Evolutionary conservation across 2,329 filamentous ascomycete genomes (phyloP), one percentile per base, ranked within the genome.

Genomic region (Fusarium sp.): DNA sequence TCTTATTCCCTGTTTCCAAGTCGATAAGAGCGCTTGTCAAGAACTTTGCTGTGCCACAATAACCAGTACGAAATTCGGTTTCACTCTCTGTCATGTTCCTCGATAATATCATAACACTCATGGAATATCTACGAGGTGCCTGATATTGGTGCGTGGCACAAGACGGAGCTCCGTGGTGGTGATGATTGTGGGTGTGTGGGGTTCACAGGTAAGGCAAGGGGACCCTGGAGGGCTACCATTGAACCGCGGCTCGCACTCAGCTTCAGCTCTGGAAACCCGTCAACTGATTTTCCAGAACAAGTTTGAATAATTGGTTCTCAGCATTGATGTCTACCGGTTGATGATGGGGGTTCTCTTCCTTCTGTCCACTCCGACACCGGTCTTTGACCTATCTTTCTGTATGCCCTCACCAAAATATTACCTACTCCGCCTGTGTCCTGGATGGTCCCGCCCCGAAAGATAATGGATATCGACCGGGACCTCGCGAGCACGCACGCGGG

Each of bases 401-500:
- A 46, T 46, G 8, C 23, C 42, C 42, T 46, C 42, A 46, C 42
- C 42, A 25, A 25, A 27, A 46, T 27, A 38, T 34, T 34, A 14
- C 40, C 20, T 46, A 5, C 42, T 25, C 40, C 20, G 40, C 20
- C 20, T 27, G 25, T 7, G 13, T n/a, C 40, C 36, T 42, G 38
- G 38, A 7, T 23, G 34, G 34, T 18, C 38, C 38, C 23, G 14
- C 42, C 23, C 42, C 23, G 42, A 46, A 46, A 46, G 42, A 14
- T n/a, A 9, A 16, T 46, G 42, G 42, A 46, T 25, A 27, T 34
- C 33, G 49, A 33, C 4, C 13, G 25, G 60, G 58, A 31, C 34
- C 69, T 31, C 46, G 6, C 23, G 31, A 44, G 23, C 42, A 46
- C 42, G 42, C 64, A 71, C 64, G 58, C 61, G 68, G 44, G 61